Evolutionary conservation across 1,284 basidiomycete species (phyloP).

Genomic region (Entoloma clypeatum): DNA sequence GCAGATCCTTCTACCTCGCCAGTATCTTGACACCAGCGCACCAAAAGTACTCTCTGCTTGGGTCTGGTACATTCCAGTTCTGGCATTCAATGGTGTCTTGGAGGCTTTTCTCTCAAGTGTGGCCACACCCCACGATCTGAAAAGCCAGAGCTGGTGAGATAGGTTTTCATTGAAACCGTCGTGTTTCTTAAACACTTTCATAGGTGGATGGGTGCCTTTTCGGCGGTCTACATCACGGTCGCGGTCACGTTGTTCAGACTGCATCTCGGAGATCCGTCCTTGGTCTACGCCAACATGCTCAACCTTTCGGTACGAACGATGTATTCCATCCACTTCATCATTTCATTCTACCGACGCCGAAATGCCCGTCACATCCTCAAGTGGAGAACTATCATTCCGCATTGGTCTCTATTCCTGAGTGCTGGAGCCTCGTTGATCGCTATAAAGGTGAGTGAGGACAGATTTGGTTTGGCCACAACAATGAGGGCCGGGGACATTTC

Average conservation of each 20-base stretch:
- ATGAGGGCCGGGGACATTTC: slow-evolving; percentile 25
- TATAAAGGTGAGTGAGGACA: slow-evolving; percentile 23
- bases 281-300: slow-evolving; percentile 72
- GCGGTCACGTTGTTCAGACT: slow-evolving; percentile 49
- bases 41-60: slow-evolving; percentile 74
- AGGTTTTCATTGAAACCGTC: slow-evolving; percentile 5
- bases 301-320: slow-evolving; percentile 58
- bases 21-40: slow-evolving; percentile 71
- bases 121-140: slow-evolving; percentile 61
- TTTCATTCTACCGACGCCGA: slow-evolving; percentile 32
- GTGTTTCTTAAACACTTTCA: slow-evolving; percentile 1
- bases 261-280: slow-evolving; percentile 60
- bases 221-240: slow-evolving; percentile 52
- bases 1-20: slow-evolving; percentile 66
- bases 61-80: slow-evolving; percentile 81
- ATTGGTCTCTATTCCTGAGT: slow-evolving; percentile 28
- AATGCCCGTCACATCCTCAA: slow-evolving; percentile 17
- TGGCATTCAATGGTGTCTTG: slow-evolving; percentile 84
- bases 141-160: slow-evolving; percentile 56
- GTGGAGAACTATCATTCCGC: slow-evolving; percentile 31
- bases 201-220: slow-evolving; percentile 69
- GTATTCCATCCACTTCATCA: slow-evolving; percentile 44
- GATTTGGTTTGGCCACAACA: slow-evolving; percentile 22
- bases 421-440: slow-evolving; percentile 28
- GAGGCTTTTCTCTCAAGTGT: slow-evolving; percentile 87